Evolutionary conservation across 768 basidiomycete species (phyloP), one percentile per base, ranked within the genome.

Genomic region (Phallus indusiatus): DNA sequence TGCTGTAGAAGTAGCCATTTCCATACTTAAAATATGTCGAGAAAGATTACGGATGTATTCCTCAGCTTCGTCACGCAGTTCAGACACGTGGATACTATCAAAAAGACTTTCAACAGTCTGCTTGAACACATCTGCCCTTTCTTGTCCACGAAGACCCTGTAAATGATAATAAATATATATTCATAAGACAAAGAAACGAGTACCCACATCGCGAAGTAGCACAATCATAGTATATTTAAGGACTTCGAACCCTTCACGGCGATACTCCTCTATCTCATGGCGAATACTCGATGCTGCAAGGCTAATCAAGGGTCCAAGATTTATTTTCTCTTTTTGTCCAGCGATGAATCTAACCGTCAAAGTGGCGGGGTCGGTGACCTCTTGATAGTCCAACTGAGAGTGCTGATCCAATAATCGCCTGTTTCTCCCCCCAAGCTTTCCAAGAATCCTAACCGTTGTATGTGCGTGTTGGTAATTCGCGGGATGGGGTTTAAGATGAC

Each of bases 391-490:
- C 54, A 99, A 73, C 20, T 81, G 70, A 0, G 90, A 88, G 53
- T 94, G 88, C 62, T 88, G 86, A 60, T 85, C 82, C 60, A 96
- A 75, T 60, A 97, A 77, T 46, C 89, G 82, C 24, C 96, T 80
- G 70, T 98, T 99, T 53, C 96, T 76, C 1, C 96, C 96, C 7
- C 96, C 96, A 4, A 99, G 75, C 72, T 98, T 99, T 47, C 96
- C 96, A 3, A 99, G 76, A 59, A 99, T 97, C 22, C 96, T 87
- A 65, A 96, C 90, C 1, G 95, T 94, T 14, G 90, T 92, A 70
- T 97, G 92, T 0, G 96, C 86, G 56, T 93, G 90, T 61, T 86
- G 83, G 67, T 95, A 92, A 64, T 84, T 89, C 9, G 84, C 84
- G 6, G 96, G 96, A 10, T 92, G 73, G 0, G 96, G 96, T 67